These are phyloP conservation scores for Thielaviopsis euricoi DNA, from an alignment of 2,329 filamentous ascomycete genomes.

Conservation along the genomic window DNA sequence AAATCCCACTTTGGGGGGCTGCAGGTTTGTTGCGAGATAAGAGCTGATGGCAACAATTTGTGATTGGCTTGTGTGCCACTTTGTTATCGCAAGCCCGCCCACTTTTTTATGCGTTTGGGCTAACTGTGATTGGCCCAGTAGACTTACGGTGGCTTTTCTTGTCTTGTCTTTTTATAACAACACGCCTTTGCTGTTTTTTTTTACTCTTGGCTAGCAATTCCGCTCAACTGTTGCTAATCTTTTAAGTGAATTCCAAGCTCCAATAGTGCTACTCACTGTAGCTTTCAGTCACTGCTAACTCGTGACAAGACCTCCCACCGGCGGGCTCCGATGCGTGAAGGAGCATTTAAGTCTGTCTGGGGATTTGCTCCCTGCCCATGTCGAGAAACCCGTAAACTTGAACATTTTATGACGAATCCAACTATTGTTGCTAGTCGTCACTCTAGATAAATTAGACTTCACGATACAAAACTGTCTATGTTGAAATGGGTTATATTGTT, in stretches of 20 bases:
- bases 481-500: too few relatives aligned
- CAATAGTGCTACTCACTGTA: too few relatives aligned
- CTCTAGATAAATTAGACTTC: too few relatives aligned
- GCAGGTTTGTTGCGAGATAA: not conserved
- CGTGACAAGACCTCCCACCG: not conserved
- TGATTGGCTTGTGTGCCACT: not conserved
- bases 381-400: not conserved
- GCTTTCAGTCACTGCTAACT: not conserved
- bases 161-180: not conserved
- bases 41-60: not conserved
- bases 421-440: not conserved
- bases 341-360: not conserved
- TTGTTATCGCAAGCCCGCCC: not conserved
- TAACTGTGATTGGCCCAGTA: not conserved
- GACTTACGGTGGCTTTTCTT: not conserved
- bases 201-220: too few relatives aligned
- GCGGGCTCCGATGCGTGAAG: constrained; percentile 1
- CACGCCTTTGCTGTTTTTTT: too few relatives aligned
- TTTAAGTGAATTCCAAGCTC: too few relatives aligned
- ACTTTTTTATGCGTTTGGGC: not conserved
- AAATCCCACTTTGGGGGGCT: not conserved
- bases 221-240: too few relatives aligned
- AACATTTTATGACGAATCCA: not conserved
- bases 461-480: too few relatives aligned
- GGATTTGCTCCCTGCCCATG: not conserved